Conservation (phyloP, 805 yeast species). For the Pichia deserticola region DNA sequence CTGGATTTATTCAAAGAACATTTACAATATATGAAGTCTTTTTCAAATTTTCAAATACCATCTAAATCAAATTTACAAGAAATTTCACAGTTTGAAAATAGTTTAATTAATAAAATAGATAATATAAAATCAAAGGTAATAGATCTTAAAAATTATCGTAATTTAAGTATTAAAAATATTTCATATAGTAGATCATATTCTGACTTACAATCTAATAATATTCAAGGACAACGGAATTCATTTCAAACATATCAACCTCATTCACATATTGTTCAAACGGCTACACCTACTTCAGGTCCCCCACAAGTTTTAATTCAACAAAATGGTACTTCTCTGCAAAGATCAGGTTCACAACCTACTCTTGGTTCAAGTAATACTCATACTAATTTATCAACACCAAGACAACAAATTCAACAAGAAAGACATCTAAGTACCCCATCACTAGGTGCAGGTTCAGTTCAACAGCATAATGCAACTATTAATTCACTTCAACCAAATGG, state of each 20-base stretch:
- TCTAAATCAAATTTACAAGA: background rate
- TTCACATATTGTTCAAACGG: background rate
- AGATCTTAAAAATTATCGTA: too few relatives aligned
- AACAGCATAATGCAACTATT: slow-evolving; percentile 2
- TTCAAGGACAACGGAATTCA: background rate
- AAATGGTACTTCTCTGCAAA: background rate
- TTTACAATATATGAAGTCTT: slow-evolving; percentile 1
- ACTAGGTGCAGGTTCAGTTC: background rate
- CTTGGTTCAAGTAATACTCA: background rate
- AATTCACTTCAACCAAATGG: slow-evolving; percentile 9
- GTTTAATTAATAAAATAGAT: too few relatives aligned
- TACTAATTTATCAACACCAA: background rate
- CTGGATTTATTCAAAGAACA: slow-evolving; percentile 34
- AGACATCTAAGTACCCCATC: background rate
- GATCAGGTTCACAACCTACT: background rate
- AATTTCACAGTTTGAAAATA: too few relatives aligned
- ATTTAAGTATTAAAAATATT: too few relatives aligned
- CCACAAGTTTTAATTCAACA: background rate
- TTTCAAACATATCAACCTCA: background rate
- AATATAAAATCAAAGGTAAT: too few relatives aligned
- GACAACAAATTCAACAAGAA: background rate
- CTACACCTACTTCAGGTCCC: background rate
- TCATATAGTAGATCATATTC: too few relatives aligned
- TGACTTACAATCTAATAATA: too few relatives aligned
- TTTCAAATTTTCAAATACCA: slow-evolving; percentile 2